These are phyloP conservation scores for Podospora conica DNA, from an alignment of 495 filamentous ascomycete species.

Conservation along the genomic window DNA sequence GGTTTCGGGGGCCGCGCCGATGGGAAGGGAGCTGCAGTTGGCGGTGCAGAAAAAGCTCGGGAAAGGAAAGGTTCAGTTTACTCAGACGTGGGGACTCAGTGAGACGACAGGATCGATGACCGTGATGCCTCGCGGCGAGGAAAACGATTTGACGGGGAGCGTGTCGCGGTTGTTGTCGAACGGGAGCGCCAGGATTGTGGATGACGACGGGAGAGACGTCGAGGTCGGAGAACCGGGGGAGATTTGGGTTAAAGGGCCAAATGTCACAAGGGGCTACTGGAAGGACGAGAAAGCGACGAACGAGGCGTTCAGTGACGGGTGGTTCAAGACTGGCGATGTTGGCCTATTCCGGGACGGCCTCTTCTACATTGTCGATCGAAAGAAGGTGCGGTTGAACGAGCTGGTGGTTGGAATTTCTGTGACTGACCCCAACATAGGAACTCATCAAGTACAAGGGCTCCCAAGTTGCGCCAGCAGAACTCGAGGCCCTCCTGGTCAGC, in stretches of 20 bases:
- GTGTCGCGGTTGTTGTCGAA: constrained; percentile 45
- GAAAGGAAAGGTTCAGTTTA: constrained; percentile 34
- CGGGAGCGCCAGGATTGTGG: constrained; percentile 43
- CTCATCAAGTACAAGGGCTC: constrained; percentile 52
- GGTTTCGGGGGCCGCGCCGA: constrained; percentile 29
- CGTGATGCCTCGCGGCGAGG: constrained; percentile 9
- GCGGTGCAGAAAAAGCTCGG: constrained; percentile 29
- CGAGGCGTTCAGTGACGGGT: constrained; percentile 51
- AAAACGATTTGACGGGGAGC: constrained; percentile 22
- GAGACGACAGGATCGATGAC: constrained; percentile 44
- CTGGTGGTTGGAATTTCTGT: background rate
- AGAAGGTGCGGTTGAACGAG: constrained; percentile 44
- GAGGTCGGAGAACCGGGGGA: constrained; percentile 35
- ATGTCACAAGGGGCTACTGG: constrained; percentile 64
- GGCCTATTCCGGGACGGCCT: constrained; percentile 46
- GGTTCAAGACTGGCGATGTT: constrained; percentile 71
- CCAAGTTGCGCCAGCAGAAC: constrained; percentile 73
- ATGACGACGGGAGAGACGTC: constrained; percentile 38
- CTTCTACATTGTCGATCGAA: constrained; percentile 60
- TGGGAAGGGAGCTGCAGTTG: constrained; percentile 34
- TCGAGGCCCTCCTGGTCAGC: constrained; percentile 64
- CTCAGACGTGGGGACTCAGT: constrained; percentile 72
- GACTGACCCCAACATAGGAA: constrained; percentile 17
- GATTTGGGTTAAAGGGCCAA: constrained; percentile 40
- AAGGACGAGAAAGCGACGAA: constrained; percentile 55